Evolutionary conservation across 345 rosid species (phyloP), one percentile per base, ranked within the genome.

Genomic region (Eucalyptus erythrocorys): DNA sequence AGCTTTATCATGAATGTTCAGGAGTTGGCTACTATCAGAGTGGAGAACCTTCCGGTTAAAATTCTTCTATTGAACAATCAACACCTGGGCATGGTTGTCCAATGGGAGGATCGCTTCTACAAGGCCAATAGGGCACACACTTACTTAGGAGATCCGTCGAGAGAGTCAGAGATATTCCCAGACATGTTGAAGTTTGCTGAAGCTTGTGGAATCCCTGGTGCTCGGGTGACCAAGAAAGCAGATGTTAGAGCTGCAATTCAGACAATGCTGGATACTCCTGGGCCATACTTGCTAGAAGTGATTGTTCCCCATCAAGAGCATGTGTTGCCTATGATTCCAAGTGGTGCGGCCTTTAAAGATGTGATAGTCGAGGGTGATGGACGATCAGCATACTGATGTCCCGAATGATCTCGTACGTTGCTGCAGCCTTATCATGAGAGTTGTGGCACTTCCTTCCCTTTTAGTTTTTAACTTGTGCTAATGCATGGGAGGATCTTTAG

Each of bases 231-330:
- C 17, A 94, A 89, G 92, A 95, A 93, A 91, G 94, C 90, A 40
- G 91, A 96, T n/a, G 89, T 98, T 48, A 93, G 93, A 93, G 95
- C 94, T 27, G 97, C 99, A 85, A 92, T 97, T 50, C 95, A 96
- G 93, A 95, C 88, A 64, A 97, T 98, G 99, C 47, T 98, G 93
- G 96, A 95, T 89, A 96, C 99, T 8, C 99, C 98, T 0, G 99
- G 99, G 87, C 99, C 99, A 1, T 98, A 94, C 91, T 88, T 97
- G 90, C 89, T 98, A 92, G 99, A 98, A 86, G 99, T 97, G 47
- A 95, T 98, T 40, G 94, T 96, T 27, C 99, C 99, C 14, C 99
- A 97, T 91, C 99, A 98, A 91, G 99, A 97, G 89, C 99, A 98
- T 88, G 99, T 98, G 40, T 90, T 98, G 87, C 98, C 99, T 76